These are phyloP conservation scores for Solanum hybrid DNA, from an alignment of 305 asterid species.

Conservation along the genomic window DNA sequence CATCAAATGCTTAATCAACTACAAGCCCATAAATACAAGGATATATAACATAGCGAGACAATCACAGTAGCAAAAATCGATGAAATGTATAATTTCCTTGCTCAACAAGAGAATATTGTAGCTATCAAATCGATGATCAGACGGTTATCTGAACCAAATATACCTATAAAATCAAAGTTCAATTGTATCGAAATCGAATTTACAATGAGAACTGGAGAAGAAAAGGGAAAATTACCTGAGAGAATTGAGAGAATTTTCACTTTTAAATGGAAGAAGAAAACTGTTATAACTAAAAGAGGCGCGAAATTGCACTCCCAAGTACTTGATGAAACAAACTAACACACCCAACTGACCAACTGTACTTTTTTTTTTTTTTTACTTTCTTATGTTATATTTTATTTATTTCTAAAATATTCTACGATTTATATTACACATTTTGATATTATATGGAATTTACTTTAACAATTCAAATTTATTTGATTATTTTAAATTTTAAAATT, in stretches of 20 bases:
- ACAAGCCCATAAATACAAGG: background rate
- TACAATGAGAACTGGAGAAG: background rate
- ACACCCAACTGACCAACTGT: background rate
- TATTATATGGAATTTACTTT: background rate
- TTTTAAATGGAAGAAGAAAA: background rate
- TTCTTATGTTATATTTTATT: background rate
- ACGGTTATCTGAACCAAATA: background rate
- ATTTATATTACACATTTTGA: background rate
- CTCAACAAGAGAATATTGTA: background rate
- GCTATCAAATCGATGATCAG: background rate
- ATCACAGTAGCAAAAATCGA: background rate
- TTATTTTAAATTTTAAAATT: too few species aligned
- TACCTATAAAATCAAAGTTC: background rate
- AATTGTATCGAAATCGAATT: background rate
- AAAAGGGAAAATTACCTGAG: background rate
- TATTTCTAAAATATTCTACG: background rate
- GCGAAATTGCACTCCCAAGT: background rate
- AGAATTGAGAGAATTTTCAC: background rate
- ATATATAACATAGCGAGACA: background rate
- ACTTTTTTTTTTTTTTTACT: background rate
- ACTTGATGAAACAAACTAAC: background rate
- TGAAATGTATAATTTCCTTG: background rate
- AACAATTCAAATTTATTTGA: background rate
- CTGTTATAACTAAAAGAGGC: background rate
- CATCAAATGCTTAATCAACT: background rate